These are phyloP conservation scores for Musa troglodytarum DNA, from an alignment of 176 grass and related monocot genomes.

Conservation along the genomic window DNA sequence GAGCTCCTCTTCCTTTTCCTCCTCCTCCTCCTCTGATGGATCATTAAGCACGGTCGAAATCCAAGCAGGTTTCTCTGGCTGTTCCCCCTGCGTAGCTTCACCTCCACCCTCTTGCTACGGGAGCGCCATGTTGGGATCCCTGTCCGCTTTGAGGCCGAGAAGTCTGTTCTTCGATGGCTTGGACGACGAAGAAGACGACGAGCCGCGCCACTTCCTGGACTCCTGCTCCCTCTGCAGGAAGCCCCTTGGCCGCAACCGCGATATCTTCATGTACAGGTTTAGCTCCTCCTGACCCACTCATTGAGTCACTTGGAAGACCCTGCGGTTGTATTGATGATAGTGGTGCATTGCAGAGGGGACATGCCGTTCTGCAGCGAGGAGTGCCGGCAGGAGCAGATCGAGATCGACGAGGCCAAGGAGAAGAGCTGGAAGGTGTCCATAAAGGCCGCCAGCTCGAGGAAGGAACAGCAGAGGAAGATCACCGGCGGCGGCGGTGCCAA, in stretches of 20 bases:
- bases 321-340: too few relatives aligned
- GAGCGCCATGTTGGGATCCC: too few relatives aligned
- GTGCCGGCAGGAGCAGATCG: conserved; percentile 87
- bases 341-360: conserved; percentile 54
- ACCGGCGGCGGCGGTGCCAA: too few relatives aligned
- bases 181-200: conserved; percentile 10
- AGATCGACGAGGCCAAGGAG: conserved; percentile 53
- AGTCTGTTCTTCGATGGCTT: conserved; percentile 29
- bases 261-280: conserved; percentile 90
- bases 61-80: too few relatives aligned
- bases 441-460: background rate
- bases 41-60: too few relatives aligned
- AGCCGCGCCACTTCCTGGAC: conserved; percentile 25
- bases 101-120: too few relatives aligned
- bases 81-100: too few relatives aligned
- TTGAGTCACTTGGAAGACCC: too few relatives aligned
- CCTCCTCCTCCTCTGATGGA: too few relatives aligned
- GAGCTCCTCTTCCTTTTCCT: too few relatives aligned
- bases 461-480: too few relatives aligned
- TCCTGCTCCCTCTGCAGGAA: conserved; percentile 58
- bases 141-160: too few relatives aligned
- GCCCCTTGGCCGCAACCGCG: conserved; percentile 34
- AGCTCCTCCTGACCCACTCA: background rate
- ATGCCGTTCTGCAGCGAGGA: conserved; percentile 91
- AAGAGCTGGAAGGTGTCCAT: conserved; percentile 7